Evolutionary conservation across 75 land plant species (phyloP), one percentile per base, ranked within the genome.

Genomic region (Larix kaempferi): DNA sequence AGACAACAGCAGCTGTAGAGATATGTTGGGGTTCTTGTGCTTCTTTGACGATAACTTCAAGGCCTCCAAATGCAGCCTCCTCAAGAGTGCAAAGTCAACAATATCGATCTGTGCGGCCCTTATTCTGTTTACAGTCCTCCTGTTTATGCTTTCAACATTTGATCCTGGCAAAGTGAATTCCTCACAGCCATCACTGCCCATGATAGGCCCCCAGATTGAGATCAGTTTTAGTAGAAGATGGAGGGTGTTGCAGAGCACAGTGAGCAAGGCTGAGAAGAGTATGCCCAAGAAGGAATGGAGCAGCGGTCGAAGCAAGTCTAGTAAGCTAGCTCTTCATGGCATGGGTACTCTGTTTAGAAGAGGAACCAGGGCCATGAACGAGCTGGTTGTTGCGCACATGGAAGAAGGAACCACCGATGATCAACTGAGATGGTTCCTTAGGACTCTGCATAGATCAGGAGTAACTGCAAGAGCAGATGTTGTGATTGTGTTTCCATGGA

Each of bases 321-420:
- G 76, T 23, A 71, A 63, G 29, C 78, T 57, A 6, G 94, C 94
- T 0, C 71, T 92, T 59, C 92, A 88, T 44, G 89, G 94, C 5
- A 78, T 92, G 84, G 94, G 94, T 0, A 81, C 80, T 49, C 65
- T 92, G 76, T 92, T 80, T 73, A 59, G 86, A 26, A 74, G 83
- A 65, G 94, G 94, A 22, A 84, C 84, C 15, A 80, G 57, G 23
- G 81, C 89, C 5, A 90, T 90, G 92, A 79, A 59, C 55, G 94
- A 92, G 54, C 81, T 92, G 11, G 56, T 90, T 3, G 85, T 92
- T 21, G 90, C 82, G 10, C 94, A 92, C 61, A 77, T 82, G 6
- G 8, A 73, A 2, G 93, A 90, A 56, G 78, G 75, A 3, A 52
- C 78, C 3, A 29, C 22, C 4, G 56, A 57, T 0, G 75, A 81